phyloP scores from a whole-genome alignment of 2,329 filamentous ascomycete species.

The Penicillium sp. region DNA sequence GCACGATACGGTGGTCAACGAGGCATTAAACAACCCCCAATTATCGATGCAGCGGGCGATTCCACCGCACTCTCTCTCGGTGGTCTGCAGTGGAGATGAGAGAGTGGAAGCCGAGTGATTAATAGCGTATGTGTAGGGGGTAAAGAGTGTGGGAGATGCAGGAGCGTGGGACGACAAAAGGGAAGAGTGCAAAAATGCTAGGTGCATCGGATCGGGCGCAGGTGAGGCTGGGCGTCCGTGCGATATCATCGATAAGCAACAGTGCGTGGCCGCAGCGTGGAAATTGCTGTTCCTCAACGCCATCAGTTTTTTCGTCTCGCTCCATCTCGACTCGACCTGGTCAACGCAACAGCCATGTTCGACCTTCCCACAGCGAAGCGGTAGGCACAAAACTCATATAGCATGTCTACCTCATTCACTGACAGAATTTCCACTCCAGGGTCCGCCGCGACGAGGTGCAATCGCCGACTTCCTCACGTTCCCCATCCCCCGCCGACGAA shows the following conservation, averaged over 20 bases:
- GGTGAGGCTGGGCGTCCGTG: conserved; percentile 28
- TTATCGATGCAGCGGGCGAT: conserved; percentile 13
- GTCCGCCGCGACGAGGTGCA: conserved; percentile 43
- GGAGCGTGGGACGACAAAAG: conserved; percentile 9
- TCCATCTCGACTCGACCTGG: neutral
- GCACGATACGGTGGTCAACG: conserved; percentile 22
- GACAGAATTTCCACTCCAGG: conserved; percentile 21
- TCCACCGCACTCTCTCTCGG: conserved; percentile 9
- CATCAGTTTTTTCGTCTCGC: conserved; percentile 10
- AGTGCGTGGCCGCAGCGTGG: conserved; percentile 27
- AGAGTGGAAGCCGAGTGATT: neutral
- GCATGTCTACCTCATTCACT: conserved; percentile 4
- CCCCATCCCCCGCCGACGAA: conserved; percentile 36
- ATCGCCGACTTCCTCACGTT: conserved; percentile 34
- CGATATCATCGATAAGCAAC: conserved; percentile 26
- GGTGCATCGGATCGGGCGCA: neutral
- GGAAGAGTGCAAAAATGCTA: conserved; percentile 8
- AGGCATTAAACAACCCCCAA: conserved; percentile 25
- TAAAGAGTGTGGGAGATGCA: conserved; percentile 23
- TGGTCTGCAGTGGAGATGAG: neutral
- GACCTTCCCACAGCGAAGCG: conserved; percentile 42
- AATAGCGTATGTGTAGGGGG: neutral
- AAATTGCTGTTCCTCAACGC: conserved; percentile 5
- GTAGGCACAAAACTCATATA: conserved; percentile 24
- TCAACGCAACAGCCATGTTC: conserved; percentile 34